Evolutionary conservation across 345 rosid genomes (phyloP).

Genomic region (Angophora floribunda): DNA sequence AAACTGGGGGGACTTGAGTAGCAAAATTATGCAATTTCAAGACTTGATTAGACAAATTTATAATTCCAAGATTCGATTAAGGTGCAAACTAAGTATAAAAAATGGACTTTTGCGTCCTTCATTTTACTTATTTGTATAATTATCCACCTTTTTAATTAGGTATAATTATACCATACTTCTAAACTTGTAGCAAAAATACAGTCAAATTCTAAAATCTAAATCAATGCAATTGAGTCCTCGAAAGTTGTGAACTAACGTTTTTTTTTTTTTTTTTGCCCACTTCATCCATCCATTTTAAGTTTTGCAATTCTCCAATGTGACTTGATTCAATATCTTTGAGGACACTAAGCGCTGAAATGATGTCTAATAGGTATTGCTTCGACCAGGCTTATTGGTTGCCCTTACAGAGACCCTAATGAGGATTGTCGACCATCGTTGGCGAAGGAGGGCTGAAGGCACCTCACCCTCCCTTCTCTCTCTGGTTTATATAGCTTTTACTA

Average conservation of each 20-base stretch:
- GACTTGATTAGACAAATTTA: neutral
- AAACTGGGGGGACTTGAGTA: neutral
- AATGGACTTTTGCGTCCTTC: neutral
- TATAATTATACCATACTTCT: neutral
- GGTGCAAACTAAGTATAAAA: neutral
- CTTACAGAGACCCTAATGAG: neutral
- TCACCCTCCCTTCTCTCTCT: neutral
- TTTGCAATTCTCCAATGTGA: neutral
- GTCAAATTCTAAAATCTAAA: neutral
- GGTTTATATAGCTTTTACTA: neutral
- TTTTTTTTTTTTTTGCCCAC: neutral
- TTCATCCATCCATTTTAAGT: neutral
- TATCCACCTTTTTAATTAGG: too few species aligned
- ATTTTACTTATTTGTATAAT: too few species aligned
- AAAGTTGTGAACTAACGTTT: neutral
- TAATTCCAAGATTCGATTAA: neutral
- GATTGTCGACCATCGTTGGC: neutral
- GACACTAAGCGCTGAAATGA: neutral
- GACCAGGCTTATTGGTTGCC: neutral
- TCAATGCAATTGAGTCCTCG: neutral
- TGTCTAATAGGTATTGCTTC: neutral
- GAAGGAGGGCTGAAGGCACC: neutral
- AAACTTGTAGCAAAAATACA: neutral
- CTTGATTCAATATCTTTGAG: neutral
- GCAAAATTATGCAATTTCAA: neutral